These are phyloP conservation scores for Myochromella boudieri DNA, from an alignment of 768 basidiomycete species.

Conservation along the genomic window DNA sequence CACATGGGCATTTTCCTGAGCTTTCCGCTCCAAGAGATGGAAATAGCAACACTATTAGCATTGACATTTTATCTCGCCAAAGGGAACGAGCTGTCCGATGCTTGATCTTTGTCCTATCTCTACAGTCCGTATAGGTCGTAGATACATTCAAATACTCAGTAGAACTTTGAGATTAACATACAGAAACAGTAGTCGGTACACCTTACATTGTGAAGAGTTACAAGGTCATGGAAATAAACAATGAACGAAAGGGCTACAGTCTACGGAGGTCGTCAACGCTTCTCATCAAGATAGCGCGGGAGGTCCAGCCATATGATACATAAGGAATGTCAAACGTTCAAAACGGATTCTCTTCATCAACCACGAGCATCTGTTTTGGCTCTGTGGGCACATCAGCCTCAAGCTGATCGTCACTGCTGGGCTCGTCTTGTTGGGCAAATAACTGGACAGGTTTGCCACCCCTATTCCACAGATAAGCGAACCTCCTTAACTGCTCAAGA, in stretches of 20 bases:
- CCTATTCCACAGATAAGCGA: slow-evolving; percentile 32
- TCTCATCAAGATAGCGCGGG: slow-evolving; percentile 15
- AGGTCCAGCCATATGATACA: slow-evolving; percentile 22
- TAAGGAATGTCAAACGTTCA: slow-evolving; percentile 25
- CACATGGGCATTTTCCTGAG: too few species aligned
- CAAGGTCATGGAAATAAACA: slow-evolving; percentile 16
- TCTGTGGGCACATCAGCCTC: slow-evolving; percentile 25
- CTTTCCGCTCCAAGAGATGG: too few species aligned
- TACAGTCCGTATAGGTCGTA: too few species aligned
- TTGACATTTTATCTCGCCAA: too few species aligned
- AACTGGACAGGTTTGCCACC: slow-evolving; percentile 63
- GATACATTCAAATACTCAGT: too few species aligned
- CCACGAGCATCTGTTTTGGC: slow-evolving; percentile 36
- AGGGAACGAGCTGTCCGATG: too few species aligned
- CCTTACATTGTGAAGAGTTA: slow-evolving; percentile 19
- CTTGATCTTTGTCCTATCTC: too few species aligned
- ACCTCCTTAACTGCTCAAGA: slow-evolving; percentile 5
- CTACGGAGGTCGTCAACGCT: slow-evolving; percentile 15
- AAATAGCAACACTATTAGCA: too few species aligned
- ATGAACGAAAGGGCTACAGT: slow-evolving; percentile 15
- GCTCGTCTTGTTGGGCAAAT: slow-evolving; percentile 45
- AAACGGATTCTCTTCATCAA: slow-evolving; percentile 76
- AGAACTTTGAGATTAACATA: too few species aligned
- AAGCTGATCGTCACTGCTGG: slow-evolving; percentile 39
- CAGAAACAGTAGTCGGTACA: slow-evolving; percentile 16